phyloP scores from a whole-genome alignment of 345 rosid genomes.

The Arabis hirsuta region DNA sequence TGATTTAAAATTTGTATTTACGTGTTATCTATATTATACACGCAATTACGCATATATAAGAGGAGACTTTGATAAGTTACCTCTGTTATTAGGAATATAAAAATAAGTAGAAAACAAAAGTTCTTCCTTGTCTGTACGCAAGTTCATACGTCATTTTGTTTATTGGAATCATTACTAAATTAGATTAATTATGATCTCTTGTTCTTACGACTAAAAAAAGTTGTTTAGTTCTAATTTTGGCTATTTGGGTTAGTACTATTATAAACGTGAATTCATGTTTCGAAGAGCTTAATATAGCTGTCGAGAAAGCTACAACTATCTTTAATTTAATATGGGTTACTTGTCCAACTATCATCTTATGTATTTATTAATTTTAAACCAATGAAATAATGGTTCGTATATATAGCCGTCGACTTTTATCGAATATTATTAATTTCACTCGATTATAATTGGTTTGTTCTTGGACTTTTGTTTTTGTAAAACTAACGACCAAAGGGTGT shows the following conservation, averaged over 20 bases:
- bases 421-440: neutral
- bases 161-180: conserved; percentile 5
- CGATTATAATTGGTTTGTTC: conserved; percentile 18
- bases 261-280: conserved; percentile 13
- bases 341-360: conserved; percentile 15
- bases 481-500: neutral
- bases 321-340: conserved; percentile 22
- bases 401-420: conserved; percentile 24
- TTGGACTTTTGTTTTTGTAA: neutral
- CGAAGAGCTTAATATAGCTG: conserved; percentile 24
- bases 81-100: conserved; percentile 16
- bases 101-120: neutral
- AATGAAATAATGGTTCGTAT: conserved; percentile 14
- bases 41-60: conserved; percentile 6
- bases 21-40: conserved; percentile 8
- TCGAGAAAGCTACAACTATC: conserved; percentile 36
- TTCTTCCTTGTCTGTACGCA: conserved; percentile 7
- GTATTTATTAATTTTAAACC: conserved; percentile 26
- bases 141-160: conserved; percentile 15
- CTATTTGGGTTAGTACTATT: neutral
- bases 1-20: neutral
- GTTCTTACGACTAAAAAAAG: neutral
- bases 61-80: conserved; percentile 36
- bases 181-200: neutral
- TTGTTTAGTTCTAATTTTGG: conserved; percentile 26